Base-by-base conservation (phyloP, 2,329 filamentous ascomycete genomes). In the Cladophialophora yegresii region DNA sequence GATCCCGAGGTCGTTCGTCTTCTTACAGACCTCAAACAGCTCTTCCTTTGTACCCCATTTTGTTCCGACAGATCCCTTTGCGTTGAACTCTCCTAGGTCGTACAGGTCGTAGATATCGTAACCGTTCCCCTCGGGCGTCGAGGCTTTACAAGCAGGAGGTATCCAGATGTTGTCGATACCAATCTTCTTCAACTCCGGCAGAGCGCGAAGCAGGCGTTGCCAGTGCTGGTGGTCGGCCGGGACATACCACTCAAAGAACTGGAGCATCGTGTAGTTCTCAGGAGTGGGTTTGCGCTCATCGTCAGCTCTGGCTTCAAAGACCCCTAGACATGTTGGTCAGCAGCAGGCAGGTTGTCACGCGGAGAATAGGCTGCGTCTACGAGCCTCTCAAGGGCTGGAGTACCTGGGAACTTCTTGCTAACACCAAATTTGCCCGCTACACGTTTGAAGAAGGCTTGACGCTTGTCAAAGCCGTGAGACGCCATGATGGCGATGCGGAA, bases 161-260 rank as follows among this genome's bases (percentile, higher is more conserved):
- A 89, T 81, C 67, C 86, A 89, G 49, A 85, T 73, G 63, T 80
- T 80, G 43, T 82, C 81, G 50, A 88, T 78, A 12, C 86, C 87
- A 33, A 84, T 78, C 1, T 78, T 75, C 66, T 83, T 82, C 9
- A 88, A 77, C 2, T 77, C 76, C 0, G 83, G 80, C 2, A 86
- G 70, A 13, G 79, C 78, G 30, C 76, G 73, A 9, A 76, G 74
- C 1, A 88, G 80, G 4, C 85, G 81, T 30, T 77, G 73, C 81
- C 83, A 88, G 74, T 88, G 85, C 63, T 81, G 76, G 56, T 80
- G 73, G 70, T 85, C 81, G 57, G 82, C 81, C 6, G 85, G 84
- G 2, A 84, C 80, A 71, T 89, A 85, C 87, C 86, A 89, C 76
- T 89, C 87, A 71, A 87, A 89, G 26, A 79, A 82, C 73, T 88